phyloP scores from a whole-genome alignment of 2,329 filamentous ascomycete species.

The Microcyclosporella mali region DNA sequence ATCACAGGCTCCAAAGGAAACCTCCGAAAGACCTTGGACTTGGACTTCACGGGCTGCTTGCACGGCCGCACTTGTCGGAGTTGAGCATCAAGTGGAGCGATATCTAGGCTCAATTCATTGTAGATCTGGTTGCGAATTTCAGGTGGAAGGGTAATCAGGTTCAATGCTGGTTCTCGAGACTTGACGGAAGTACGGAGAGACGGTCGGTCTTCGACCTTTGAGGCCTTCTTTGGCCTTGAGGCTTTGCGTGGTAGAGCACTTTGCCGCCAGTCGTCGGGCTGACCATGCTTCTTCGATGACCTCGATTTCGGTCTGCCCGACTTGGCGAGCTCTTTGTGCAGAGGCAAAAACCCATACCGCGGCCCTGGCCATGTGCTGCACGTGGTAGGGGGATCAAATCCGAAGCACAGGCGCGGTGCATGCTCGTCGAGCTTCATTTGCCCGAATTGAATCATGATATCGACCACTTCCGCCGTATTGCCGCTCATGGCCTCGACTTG shows the following conservation, averaged over 20 bases:
- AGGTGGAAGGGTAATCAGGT: constrained; percentile 14
- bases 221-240: constrained; percentile 7
- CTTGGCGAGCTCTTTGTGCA: constrained; percentile 13
- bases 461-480: constrained; percentile 5
- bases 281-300: constrained; percentile 6
- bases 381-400: constrained; percentile 14
- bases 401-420: constrained; percentile 7
- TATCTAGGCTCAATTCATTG: constrained; percentile 10
- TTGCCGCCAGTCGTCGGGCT: constrained; percentile 2
- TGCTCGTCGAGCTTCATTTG: constrained; percentile 7
- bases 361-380: constrained; percentile 15
- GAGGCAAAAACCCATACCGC: constrained; percentile 11
- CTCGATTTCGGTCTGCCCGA: constrained; percentile 1
- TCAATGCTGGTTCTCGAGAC: constrained; percentile 11
- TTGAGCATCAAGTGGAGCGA: constrained; percentile 17
- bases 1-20: constrained; percentile 15
- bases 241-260: not conserved
- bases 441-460: constrained; percentile 13
- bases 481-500: constrained; percentile 15
- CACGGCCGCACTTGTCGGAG: constrained; percentile 13
- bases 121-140: constrained; percentile 19
- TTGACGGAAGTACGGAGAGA: constrained; percentile 3
- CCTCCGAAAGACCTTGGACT: constrained; percentile 10
- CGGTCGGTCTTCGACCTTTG: not conserved
- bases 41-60: constrained; percentile 7